Conservation (phyloP, 2,329 filamentous ascomycete genomes). For the Fusarium sp. region DNA sequence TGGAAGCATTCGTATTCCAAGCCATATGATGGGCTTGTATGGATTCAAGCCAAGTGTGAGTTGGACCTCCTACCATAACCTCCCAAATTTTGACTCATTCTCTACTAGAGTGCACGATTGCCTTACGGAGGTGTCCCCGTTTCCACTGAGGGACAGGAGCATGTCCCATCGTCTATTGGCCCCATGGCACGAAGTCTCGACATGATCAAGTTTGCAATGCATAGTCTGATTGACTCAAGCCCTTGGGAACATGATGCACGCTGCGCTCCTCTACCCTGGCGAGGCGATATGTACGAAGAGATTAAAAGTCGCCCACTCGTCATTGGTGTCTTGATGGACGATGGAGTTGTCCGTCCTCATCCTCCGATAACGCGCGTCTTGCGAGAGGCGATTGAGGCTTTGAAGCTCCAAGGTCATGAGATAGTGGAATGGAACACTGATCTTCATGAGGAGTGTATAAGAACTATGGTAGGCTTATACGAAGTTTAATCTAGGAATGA, state of each 20-base stretch:
- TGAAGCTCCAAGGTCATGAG: background rate
- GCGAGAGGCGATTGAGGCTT: background rate
- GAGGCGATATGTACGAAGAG: background rate
- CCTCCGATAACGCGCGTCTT: background rate
- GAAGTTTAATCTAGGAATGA: fast-evolving
- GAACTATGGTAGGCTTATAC: background rate
- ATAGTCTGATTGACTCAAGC: background rate
- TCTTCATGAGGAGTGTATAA: constrained; percentile 9
- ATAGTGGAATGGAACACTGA: constrained; percentile 11
- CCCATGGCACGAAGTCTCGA: background rate
- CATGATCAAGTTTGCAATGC: constrained; percentile 1
- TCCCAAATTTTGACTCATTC: fast-evolving
- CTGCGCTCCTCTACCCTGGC: background rate
- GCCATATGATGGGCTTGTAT: constrained; percentile 10
- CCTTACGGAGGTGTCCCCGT: constrained; percentile 5
- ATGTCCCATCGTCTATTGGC: constrained; percentile 6
- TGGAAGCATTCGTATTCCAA: constrained; percentile 10
- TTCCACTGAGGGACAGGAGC: constrained; percentile 3
- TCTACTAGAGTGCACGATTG: background rate
- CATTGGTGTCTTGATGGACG: constrained; percentile 3
- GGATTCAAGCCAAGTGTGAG: constrained; percentile 7
- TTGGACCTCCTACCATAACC: fast-evolving
- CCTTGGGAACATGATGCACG: constrained; percentile 7
- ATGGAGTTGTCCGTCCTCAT: constrained; percentile 5
- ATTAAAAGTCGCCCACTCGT: background rate